Base-by-base conservation (phyloP, 805 yeast species). In the Priceomyces melissophilus region DNA sequence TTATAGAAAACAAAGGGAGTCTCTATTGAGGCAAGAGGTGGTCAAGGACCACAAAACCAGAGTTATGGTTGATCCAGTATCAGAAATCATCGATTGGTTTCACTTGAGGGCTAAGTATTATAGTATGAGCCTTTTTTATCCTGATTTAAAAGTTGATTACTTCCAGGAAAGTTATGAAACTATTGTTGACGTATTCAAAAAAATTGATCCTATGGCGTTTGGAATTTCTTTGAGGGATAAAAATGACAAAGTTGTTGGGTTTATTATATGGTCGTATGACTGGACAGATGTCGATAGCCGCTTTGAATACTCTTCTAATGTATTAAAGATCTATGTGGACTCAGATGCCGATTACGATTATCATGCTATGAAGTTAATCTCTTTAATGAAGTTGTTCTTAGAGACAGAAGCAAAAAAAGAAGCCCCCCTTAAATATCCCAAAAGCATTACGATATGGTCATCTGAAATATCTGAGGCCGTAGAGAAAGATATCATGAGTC, bases 231-330 rank as follows among this genome's bases (percentile, higher is more conserved):
- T 60, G 3, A 38, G 40, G 5, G 39, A 53, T 9, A 45, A 46
- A 3, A 44, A 45, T 8, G 60, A 54, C 11, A 33, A 44, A 2
- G 28, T 47, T 20, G 39, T 49, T 13, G 74, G 70, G 0, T 60
- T 57, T 35, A 53, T 69, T 13, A 50, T 54, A 13, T 69, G 72
- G 73, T 65, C 72, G n/a, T 58, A 58, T 39, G 75, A 69, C 42
- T 69, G 61, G 55, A 15, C 47, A n/a, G 35, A 41, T 10, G 10
- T 17, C 4, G 31, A 42, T 11, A 57, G 57, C 20, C 48, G 48
- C 25, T 53, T 57, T 40, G 13, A 13, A 5, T 30, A 8, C 25
- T 11, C 16, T 10, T 57, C 54, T 16, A 58, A 67, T 1, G 49
- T 66, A 9, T 47, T 66, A 38, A 62, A 61, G 39, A 42, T 58